Evolutionary conservation across 2,329 filamentous ascomycete genomes (phyloP), one percentile per base, ranked within the genome.

Genomic region (Microcyclosporella mali): DNA sequence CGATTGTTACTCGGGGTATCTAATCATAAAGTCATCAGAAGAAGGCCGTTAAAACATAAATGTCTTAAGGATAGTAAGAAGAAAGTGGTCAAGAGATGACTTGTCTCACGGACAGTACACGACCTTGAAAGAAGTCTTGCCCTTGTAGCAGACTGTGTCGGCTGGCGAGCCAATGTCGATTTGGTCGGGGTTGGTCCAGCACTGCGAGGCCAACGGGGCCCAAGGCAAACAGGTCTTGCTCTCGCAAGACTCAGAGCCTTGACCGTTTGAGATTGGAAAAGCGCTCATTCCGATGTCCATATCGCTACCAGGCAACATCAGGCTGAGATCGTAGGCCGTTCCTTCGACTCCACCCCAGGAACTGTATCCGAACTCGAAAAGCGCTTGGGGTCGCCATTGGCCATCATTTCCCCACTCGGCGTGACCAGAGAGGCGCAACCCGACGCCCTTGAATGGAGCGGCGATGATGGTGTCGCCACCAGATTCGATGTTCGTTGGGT

Each of bases 111-210:
- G 56, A 32, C 58, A 60, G 29, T 49, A 59, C 2, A 56, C 50
- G 11, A 61, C 53, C 40, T 53, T 52, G 35, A 59, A 59, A 19
- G 55, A 51, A 14, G 51, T 58, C 45, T 51, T 52, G 8, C 57
- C 58, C 6, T 58, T 14, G 34, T 59, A 59, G 43, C 58, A 61
- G n/a, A 56, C 56, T 9, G 57, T 58, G 50, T 61, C 58, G 27
- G 58, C 58, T 12, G 58, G 56, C 35, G 47, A 52, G 1, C 53
- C 56, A 27, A 44, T 31, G 7, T 50, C 31, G 7, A 44, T 33
- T 46, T 61, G 57, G 31, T 51, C 38, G 6, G 55, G 49, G 30
- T 51, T 46, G 17, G 57, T 59, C 57, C 58, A 59, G 8, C 52
- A 55, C 35, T 61, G 49, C 14, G 35, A 33, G 8, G 40, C 25